These are phyloP conservation scores for Suaeda aralocaspica DNA, from an alignment of 148 eudicot genomes.

Conservation along the genomic window DNA sequence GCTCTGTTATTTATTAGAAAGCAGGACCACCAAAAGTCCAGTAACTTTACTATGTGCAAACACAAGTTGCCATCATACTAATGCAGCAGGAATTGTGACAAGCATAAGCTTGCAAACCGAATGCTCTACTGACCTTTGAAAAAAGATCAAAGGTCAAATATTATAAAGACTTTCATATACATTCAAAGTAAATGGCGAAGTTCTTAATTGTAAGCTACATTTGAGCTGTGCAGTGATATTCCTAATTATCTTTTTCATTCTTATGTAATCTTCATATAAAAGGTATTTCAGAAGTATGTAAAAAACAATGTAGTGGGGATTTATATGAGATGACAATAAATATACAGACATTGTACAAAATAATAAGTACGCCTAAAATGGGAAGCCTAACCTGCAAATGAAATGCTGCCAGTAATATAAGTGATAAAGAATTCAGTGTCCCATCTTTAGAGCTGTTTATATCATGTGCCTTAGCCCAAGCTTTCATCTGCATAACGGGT, in stretches of 20 bases:
- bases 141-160: neutral
- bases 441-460: constrained; percentile 83
- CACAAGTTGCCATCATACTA: neutral
- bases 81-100: neutral
- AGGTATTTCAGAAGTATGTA: neutral
- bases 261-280: neutral
- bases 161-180: neutral
- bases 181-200: neutral
- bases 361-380: too few relatives aligned
- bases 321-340: too few relatives aligned
- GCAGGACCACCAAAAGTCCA: neutral
- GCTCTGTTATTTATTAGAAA: neutral
- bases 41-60: neutral
- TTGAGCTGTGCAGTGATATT: neutral
- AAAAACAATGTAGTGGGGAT: neutral
- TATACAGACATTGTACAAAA: neutral
- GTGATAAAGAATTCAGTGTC: constrained; percentile 80
- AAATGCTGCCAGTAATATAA: constrained; percentile 76
- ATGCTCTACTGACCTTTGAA: neutral
- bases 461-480: constrained; percentile 83
- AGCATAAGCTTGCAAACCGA: neutral
- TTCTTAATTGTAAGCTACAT: neutral
- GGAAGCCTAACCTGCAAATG: constrained; percentile 72
- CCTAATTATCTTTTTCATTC: neutral
- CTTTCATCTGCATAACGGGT: constrained; percentile 58